phyloP scores from a whole-genome alignment of 1,139 yeast genomes.

The Sugiyamaella neomexicana region DNA sequence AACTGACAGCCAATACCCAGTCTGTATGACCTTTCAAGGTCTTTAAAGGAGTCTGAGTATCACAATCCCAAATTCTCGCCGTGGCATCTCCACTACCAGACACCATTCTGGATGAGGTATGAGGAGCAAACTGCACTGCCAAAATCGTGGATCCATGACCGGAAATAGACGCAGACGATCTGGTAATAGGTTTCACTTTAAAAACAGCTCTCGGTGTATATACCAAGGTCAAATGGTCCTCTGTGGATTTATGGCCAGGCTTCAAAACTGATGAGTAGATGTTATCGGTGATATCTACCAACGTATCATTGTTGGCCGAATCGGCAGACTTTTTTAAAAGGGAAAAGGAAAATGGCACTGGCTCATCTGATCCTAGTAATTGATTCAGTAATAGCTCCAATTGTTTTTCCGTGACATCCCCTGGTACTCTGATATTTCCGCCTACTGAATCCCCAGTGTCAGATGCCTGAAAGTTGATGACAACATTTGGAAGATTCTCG shows the following conservation, averaged over 20 bases:
- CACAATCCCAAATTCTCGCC: slow-evolving; percentile 98
- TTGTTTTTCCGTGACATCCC: slow-evolving; percentile 80
- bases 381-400: slow-evolving; percentile 77
- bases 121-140: slow-evolving; percentile 92
- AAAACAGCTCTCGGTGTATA: slow-evolving; percentile 95
- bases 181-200: slow-evolving; percentile 86
- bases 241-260: slow-evolving; percentile 87
- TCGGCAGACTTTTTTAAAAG: slow-evolving; percentile 49
- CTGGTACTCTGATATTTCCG: slow-evolving; percentile 88
- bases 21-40: slow-evolving; percentile 83
- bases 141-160: slow-evolving; percentile 95
- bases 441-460: slow-evolving; percentile 92
- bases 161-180: slow-evolving; percentile 88
- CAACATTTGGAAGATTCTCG: slow-evolving; percentile 77
- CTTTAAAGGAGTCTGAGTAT: slow-evolving; percentile 85
- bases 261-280: slow-evolving; percentile 76
- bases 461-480: slow-evolving; percentile 86
- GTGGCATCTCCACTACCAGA: slow-evolving; percentile 98
- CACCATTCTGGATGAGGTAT: slow-evolving; percentile 80
- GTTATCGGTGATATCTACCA: slow-evolving; percentile 75
- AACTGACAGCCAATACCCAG: slow-evolving; percentile 93
- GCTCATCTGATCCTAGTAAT: slow-evolving; percentile 52
- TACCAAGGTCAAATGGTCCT: slow-evolving; percentile 86
- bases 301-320: slow-evolving; percentile 41
- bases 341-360: slow-evolving; percentile 87